Percentiles rank a stretch among this genome's conserved stretches.
Evolutionary conservation across 441 rosid genomes (phyloP).

Genomic region (Adansonia madagascariensis): DNA sequence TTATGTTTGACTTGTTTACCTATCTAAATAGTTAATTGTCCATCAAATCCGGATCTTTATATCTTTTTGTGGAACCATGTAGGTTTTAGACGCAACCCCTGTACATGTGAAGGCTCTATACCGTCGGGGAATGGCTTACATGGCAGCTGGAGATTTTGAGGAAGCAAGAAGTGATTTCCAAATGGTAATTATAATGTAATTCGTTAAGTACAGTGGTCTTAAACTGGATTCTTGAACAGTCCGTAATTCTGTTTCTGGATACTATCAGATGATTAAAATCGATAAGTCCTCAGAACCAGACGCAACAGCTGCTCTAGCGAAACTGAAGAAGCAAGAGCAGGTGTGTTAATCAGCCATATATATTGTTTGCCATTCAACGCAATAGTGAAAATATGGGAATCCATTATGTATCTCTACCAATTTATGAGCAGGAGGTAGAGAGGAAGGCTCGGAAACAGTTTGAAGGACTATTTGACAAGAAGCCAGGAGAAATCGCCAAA

Average conservation of each 20-base stretch:
- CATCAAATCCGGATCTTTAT: conserved; percentile 22
- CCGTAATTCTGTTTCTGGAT: conserved; percentile 31
- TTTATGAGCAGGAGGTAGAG: conserved; percentile 62
- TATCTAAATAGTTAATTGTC: background rate
- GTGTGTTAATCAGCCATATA: conserved; percentile 41
- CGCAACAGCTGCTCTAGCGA: conserved; percentile 69
- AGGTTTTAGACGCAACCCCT: conserved; percentile 92
- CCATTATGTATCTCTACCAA: background rate
- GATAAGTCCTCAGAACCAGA: conserved; percentile 69
- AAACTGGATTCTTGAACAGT: background rate
- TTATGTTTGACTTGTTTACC: conserved; percentile 14
- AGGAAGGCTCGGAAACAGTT: conserved; percentile 81
- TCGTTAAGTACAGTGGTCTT: background rate
- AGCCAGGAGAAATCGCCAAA: conserved; percentile 68
- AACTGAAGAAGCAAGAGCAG: conserved; percentile 84
- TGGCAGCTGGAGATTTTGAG: conserved; percentile 81
- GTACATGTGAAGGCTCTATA: conserved; percentile 83
- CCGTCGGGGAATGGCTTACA: conserved; percentile 94
- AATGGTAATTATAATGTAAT: conserved; percentile 48
- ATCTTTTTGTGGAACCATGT: conserved; percentile 20
- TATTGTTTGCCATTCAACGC: conserved; percentile 7
- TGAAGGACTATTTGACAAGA: conserved; percentile 89
- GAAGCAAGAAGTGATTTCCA: conserved; percentile 83
- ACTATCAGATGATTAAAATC: conserved; percentile 58
- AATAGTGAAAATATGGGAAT: background rate